Base-by-base conservation (phyloP, 805 yeast genomes). In the Barnettozyma pratensis region DNA sequence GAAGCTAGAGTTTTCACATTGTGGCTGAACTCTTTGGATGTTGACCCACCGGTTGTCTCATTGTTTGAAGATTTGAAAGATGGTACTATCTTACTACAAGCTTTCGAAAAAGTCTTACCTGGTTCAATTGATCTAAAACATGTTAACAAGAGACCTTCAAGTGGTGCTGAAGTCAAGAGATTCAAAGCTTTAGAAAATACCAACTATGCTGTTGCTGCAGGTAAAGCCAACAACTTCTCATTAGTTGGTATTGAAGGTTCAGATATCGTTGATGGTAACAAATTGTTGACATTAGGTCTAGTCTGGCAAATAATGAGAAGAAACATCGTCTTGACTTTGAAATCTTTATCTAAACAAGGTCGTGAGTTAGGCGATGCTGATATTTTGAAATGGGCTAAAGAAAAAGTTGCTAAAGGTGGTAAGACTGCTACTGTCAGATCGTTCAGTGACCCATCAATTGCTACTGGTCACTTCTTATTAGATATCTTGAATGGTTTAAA, bases 301-400 rank as follows among this genome's bases (percentile, higher is more conserved):
- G 97, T 92, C 37, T 94, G 99, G 99, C 99, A 94, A 75, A 77
- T 94, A 63, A 94, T 94, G 99, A 83, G 99, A 67, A 81, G 96
- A 67, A 94, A 94, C 69, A 95, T 94, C 60, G 84, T 83, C 52
- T 79, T 83, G 57, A 94, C 99, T 3, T 77, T 94, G 63, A 76
- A 85, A 45, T 76, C 81, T 39, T 73, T 94, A 55, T 76, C 89
- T 5, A 72, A 81, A 37, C 50, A 54, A 50, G 95, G 95, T 53
- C 78, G 80, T 59, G 90, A 85, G 55, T 71, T 91, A 57, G 70
- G 87, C 25, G 99, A 94, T 71, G 51, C 80, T 34, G 97, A 94
- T 64, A 91, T 94, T 40, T 76, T 94, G 66, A 80, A 77, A 63
- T 94, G 99, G 99, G 98, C 97, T 32, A 91, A 90, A 64, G 81